Conservation (phyloP, 2,329 filamentous ascomycete species). For the Gremmenia infestans region DNA sequence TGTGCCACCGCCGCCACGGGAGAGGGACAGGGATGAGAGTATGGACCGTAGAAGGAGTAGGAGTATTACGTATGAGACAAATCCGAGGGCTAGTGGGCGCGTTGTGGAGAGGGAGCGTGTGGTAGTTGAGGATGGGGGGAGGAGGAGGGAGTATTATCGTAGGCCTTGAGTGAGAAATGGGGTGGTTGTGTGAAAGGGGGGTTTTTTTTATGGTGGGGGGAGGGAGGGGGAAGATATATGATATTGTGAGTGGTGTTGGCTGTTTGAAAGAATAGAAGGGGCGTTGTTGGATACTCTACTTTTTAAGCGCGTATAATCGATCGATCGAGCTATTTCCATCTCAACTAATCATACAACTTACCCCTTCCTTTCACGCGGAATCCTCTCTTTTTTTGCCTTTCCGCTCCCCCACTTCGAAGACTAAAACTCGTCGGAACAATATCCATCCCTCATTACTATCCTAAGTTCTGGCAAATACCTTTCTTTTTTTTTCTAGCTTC, state of each 20-base stretch:
- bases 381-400: too few species aligned
- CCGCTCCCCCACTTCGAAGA: too few species aligned
- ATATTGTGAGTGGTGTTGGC: not conserved
- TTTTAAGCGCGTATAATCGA: not conserved
- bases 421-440: too few species aligned
- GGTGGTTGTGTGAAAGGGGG: not conserved
- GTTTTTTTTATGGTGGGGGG: not conserved
- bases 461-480: too few species aligned
- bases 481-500: too few species aligned
- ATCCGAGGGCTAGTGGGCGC: constrained; percentile 16
- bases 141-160: constrained; percentile 27
- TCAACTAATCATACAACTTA: too few species aligned
- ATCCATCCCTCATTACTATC: too few species aligned
- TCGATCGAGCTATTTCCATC: not conserved
- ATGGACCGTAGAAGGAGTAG: constrained; percentile 12
- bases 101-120: constrained; percentile 22
- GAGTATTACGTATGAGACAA: constrained; percentile 24
- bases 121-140: constrained; percentile 24
- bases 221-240: not conserved
- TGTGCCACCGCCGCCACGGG: constrained; percentile 12
- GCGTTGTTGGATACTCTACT: too few species aligned
- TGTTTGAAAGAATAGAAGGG: not conserved
- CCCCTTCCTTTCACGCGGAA: too few species aligned
- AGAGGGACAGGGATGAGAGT: constrained; percentile 12
- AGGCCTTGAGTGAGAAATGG: constrained; percentile 4